Evolutionary conservation across 345 rosid genomes (phyloP).

Genomic region (Dovyalis caffra): DNA sequence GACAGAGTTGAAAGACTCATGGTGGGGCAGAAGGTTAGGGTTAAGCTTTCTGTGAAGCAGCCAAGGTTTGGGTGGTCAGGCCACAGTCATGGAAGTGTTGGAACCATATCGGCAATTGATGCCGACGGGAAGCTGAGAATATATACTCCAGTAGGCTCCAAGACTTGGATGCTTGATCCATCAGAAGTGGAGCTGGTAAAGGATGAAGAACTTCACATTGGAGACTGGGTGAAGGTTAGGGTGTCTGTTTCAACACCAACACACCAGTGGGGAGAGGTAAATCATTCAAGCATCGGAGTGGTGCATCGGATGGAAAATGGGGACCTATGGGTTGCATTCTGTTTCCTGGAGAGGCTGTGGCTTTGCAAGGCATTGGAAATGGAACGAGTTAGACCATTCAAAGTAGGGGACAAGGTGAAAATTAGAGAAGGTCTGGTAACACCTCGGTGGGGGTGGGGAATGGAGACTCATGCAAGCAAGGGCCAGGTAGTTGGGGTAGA

Average conservation of each 20-base stretch:
- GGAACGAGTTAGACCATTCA: conserved; percentile 72
- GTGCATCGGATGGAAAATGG: conserved; percentile 80
- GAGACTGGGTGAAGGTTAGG: conserved; percentile 88
- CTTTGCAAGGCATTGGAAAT: conserved; percentile 83
- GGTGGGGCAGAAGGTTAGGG: conserved; percentile 75
- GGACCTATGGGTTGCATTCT: conserved; percentile 78
- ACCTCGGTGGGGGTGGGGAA: conserved; percentile 99
- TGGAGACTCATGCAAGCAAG: conserved; percentile 96
- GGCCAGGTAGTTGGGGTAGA: conserved; percentile 91
- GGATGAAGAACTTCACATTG: conserved; percentile 74
- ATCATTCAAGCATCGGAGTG: conserved; percentile 84
- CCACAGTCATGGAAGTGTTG: conserved; percentile 73
- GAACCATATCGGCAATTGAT: conserved; percentile 83
- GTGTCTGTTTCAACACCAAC: conserved; percentile 63
- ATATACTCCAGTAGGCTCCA: conserved; percentile 88
- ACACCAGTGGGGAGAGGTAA: conserved; percentile 97
- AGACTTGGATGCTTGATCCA: conserved; percentile 98
- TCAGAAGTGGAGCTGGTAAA: conserved; percentile 79
- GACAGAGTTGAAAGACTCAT: conserved; percentile 58
- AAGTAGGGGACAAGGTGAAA: conserved; percentile 70
- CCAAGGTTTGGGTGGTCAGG: conserved; percentile 98
- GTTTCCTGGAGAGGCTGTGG: conserved; percentile 93
- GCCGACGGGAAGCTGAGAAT: conserved; percentile 94
- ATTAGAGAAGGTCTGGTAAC: conserved; percentile 70
- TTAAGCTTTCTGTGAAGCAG: conserved; percentile 74